Base-by-base conservation (phyloP, 352 stramenopile species). In the Phytophthora cajani region DNA sequence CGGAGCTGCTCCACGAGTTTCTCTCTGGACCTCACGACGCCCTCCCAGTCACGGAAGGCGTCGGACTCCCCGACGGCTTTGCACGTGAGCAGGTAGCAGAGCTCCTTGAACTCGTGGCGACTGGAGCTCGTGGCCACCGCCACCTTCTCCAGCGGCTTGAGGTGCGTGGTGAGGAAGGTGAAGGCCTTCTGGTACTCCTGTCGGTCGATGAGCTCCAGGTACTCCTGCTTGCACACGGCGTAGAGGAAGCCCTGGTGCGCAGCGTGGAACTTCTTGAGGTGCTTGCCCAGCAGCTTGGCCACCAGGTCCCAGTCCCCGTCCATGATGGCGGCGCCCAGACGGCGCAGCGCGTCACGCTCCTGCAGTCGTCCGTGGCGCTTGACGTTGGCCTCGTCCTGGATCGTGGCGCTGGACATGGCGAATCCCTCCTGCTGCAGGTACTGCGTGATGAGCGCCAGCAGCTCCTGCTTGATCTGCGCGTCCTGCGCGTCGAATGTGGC, bases 131-230 rank as follows among this genome's bases (percentile, higher is more conserved):
- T 86, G 57, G 87, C 80, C 8, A 67, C 87, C 49, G 82, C 75
- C 61, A 95, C 82, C 64, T 94, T 93, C 72, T 97, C 88, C 27
- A 97, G 78, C 54, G 90, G 88, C 75, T 96, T 96, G 68, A 96
- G 83, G 69, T 95, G 85, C 69, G 89, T 94, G 36, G 87, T 93
- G 62, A 97, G 81, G 71, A 95, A 97, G 55, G 88, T 96, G 67
- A 96, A 97, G 12, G 88, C 90, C 38, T 95, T 95, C 69, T 97
- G 88, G 65, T 93, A 95, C 75, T 96, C 90, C 58, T 95, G 88
- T 10, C 90, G 82, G 63, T 95, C 87, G 61, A 96, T 95, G 25
- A 97, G 87, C 62, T 96, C 88, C 1, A 97, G 73, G 62, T 96
- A 96, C 68, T 97, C 88, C 64, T 97, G 89, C 64, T 94, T 95